A percentile compares a stretch with the other conserved stretches of the same genome.
Conservation (phyloP, 371 early-diverging fungal species). For the Syncephalastrum racemosum region DNA sequence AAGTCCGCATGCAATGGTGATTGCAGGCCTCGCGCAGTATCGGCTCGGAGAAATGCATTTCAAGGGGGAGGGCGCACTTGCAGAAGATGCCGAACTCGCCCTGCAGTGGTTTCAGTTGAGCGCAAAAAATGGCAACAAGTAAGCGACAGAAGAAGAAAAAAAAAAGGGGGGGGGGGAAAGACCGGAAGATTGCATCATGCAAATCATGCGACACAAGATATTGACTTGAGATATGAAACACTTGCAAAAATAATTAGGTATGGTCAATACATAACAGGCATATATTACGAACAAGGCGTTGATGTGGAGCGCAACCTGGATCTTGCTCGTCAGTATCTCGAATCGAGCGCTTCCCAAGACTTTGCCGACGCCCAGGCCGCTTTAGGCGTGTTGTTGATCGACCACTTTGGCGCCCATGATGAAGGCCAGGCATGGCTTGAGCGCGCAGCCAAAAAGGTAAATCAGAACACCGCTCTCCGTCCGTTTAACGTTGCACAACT, state of each 20-base stretch:
- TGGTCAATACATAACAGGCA: conserved; percentile 46
- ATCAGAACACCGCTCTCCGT: background rate
- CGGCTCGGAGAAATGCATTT: conserved; percentile 39
- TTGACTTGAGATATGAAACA: no score
- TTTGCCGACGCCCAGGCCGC: conserved; percentile 50
- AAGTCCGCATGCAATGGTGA: background rate
- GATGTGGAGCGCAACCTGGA: conserved; percentile 26
- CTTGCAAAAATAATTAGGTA: conserved; percentile 23
- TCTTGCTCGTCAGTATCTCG: conserved; percentile 32
- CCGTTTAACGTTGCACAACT: background rate
- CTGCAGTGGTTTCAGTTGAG: conserved; percentile 32
- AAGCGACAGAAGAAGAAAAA: conserved; percentile 12
- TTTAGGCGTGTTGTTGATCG: conserved; percentile 36
- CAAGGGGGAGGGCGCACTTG: conserved; percentile 34
- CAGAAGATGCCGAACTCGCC: conserved; percentile 31
- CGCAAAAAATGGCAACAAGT: conserved; percentile 44
- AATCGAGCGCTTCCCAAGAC: conserved; percentile 39
- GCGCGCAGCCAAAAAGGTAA: conserved; percentile 39
- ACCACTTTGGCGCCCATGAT: conserved; percentile 20
- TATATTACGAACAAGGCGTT: conserved; percentile 47
- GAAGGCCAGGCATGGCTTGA: conserved; percentile 45
- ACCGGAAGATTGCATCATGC: no score
- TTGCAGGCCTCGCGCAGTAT: conserved; percentile 32
- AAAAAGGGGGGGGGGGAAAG: no score
- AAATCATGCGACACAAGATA: no score